A percentile compares a stretch with the other conserved stretches of the same genome.
Conservation (phyloP, 352 stramenopile genomes). For the Salisapilia sapeloensis region DNA sequence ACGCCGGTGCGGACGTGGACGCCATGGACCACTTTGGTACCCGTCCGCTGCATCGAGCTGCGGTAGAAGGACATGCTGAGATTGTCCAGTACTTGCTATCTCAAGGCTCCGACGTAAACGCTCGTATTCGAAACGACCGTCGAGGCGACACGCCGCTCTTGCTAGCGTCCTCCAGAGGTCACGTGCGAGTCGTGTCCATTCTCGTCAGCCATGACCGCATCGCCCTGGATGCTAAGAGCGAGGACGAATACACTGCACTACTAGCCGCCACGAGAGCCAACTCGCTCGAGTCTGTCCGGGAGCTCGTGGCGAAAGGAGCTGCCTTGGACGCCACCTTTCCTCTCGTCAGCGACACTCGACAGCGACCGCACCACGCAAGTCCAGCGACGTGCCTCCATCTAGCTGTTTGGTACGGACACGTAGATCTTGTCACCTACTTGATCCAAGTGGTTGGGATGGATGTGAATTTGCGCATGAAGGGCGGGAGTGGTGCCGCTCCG, state of each 20-base stretch:
- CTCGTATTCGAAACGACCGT: too few species aligned
- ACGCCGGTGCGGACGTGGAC: slow-evolving; percentile 4
- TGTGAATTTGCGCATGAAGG: slow-evolving; percentile 4
- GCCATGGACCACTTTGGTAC: slow-evolving; percentile 3
- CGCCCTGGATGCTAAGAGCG: slow-evolving; percentile 9
- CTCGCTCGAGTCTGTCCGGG: slow-evolving; percentile 14
- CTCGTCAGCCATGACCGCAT: slow-evolving; percentile 6
- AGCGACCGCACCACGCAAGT: slow-evolving; percentile 1
- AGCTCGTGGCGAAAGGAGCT: slow-evolving; percentile 8
- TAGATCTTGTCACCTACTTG: slow-evolving; percentile 8
- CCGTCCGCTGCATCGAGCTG: slow-evolving; percentile 5
- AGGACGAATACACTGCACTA: slow-evolving; percentile 13
- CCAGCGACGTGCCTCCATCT: slow-evolving; percentile 14
- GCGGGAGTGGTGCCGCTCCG: slow-evolving; percentile 1
- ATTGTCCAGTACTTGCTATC: slow-evolving; percentile 3
- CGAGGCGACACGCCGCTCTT: too few species aligned
- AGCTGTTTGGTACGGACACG: slow-evolving; percentile 10
- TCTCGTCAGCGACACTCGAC: slow-evolving; percentile 1
- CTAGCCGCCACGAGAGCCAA: slow-evolving; percentile 12
- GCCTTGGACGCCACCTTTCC: slow-evolving; percentile 5
- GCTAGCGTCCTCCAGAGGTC: slow-evolving; percentile 1
- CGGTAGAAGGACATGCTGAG: slow-evolving; percentile 1
- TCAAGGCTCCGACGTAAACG: too few species aligned
- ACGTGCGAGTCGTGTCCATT: slow-evolving; percentile 1
- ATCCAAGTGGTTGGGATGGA: slow-evolving; percentile 7